Evolutionary conservation across 768 basidiomycete species (phyloP).

Genomic region (Rhizopogon salebrosus): DNA sequence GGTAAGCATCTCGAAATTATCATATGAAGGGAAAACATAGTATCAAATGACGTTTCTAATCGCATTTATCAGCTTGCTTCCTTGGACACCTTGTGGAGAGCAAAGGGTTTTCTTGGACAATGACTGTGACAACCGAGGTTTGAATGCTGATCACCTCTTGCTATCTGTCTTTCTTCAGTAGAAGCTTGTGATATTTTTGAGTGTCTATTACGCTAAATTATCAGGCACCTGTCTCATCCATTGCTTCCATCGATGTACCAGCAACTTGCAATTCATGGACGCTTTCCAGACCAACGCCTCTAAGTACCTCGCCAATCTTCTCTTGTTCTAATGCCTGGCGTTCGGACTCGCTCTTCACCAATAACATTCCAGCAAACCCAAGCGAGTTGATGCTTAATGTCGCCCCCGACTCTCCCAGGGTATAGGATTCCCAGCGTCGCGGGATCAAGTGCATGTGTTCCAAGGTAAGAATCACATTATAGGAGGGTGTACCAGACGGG

Average conservation of each 20-base stretch:
- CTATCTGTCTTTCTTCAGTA: background rate
- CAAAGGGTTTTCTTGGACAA: conserved; percentile 34
- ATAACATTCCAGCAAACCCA: conserved; percentile 85
- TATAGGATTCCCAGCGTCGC: conserved; percentile 58
- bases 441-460: conserved; percentile 88
- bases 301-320: conserved; percentile 57
- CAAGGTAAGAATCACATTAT: conserved; percentile 77
- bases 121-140: conserved; percentile 1
- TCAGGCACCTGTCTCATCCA: conserved; percentile 11
- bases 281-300: conserved; percentile 58
- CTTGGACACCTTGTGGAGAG: conserved; percentile 48
- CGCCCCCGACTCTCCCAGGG: conserved; percentile 47
- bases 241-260: conserved; percentile 37
- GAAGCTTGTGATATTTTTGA: background rate
- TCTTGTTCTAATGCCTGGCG: conserved; percentile 62
- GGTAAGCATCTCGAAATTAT: conserved; percentile 36
- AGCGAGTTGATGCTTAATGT: conserved; percentile 75
- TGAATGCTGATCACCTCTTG: background rate
- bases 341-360: conserved; percentile 81
- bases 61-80: conserved; percentile 41
- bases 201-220: background rate
- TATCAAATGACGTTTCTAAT: conserved; percentile 1
- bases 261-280: conserved; percentile 63
- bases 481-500: conserved; percentile 64
- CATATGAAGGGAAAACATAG: background rate